phyloP scores from a whole-genome alignment of 257 asterid species.

The Asclepias syriaca region DNA sequence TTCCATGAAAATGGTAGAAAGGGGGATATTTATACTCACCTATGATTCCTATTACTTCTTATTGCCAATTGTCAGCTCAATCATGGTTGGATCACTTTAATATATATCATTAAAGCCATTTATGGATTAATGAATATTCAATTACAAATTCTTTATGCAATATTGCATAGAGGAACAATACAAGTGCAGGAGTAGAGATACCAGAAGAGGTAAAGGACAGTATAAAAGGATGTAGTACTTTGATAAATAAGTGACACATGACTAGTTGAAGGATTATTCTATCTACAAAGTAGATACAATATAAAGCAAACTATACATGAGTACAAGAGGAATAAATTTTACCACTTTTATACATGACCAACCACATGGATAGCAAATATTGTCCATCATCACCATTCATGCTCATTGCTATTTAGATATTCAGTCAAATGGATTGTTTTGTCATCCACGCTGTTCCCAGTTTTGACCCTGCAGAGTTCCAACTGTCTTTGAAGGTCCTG shows the following conservation, averaged over 20 bases:
- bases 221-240: background rate
- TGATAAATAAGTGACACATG: background rate
- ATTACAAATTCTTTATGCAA: background rate
- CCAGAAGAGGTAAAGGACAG: background rate
- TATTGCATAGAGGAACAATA: background rate
- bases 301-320: background rate
- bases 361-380: background rate
- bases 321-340: background rate
- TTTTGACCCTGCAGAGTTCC: slow-evolving; percentile 9
- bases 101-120: background rate
- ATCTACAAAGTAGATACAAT: background rate
- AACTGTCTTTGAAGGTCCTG: slow-evolving; percentile 8
- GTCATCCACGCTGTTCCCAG: background rate
- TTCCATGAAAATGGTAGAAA: background rate
- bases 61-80: background rate
- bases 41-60: background rate
- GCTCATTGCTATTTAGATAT: slow-evolving; percentile 1
- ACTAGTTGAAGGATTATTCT: background rate
- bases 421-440: background rate
- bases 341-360: background rate
- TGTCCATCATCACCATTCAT: background rate
- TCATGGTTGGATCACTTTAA: background rate
- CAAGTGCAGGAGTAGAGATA: background rate
- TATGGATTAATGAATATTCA: background rate
- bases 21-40: background rate